Percentiles rank a stretch among this genome's conserved stretches.
Conservation (phyloP, 768 basidiomycete species). For the Amanita jacksonii region DNA sequence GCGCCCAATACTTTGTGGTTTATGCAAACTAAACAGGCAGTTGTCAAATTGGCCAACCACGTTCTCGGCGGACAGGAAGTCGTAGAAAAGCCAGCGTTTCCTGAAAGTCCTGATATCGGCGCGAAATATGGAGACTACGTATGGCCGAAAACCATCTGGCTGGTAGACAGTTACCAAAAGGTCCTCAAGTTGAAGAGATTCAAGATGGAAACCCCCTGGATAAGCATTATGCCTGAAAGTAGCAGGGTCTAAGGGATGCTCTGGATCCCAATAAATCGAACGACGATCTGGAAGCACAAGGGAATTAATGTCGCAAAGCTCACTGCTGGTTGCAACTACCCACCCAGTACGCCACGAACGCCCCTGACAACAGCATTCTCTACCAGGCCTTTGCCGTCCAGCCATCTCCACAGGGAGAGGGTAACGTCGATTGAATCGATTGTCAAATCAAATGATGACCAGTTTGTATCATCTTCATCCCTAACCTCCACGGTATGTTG, state of each 20-base stretch:
- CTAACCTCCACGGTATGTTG: conserved; percentile 23
- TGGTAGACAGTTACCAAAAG: conserved; percentile 92
- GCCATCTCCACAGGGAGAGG: conserved; percentile 82
- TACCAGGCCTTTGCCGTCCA: conserved; percentile 91
- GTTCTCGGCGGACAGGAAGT: conserved; percentile 88
- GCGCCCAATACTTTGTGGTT: conserved; percentile 90
- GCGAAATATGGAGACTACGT: conserved; percentile 86
- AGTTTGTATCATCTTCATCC: conserved; percentile 52
- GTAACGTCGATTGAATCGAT: conserved; percentile 96
- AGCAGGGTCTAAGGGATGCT: conserved; percentile 72
- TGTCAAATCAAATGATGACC: conserved; percentile 87
- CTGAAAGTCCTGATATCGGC: conserved; percentile 78
- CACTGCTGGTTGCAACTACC: conserved; percentile 15
- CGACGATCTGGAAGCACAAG: conserved; percentile 59
- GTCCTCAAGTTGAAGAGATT: conserved; percentile 85
- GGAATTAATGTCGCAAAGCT: background rate
- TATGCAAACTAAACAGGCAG: conserved; percentile 92
- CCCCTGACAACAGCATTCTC: conserved; percentile 89
- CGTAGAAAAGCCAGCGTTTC: conserved; percentile 94
- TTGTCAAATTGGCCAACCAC: conserved; percentile 98
- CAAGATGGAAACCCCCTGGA: conserved; percentile 87
- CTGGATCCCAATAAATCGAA: conserved; percentile 77
- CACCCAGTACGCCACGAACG: conserved; percentile 88
- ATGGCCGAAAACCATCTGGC: conserved; percentile 86
- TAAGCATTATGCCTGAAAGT: conserved; percentile 64